Conservation (phyloP, 1,284 basidiomycete species). For the Austroboletus novae-zelandiae region DNA sequence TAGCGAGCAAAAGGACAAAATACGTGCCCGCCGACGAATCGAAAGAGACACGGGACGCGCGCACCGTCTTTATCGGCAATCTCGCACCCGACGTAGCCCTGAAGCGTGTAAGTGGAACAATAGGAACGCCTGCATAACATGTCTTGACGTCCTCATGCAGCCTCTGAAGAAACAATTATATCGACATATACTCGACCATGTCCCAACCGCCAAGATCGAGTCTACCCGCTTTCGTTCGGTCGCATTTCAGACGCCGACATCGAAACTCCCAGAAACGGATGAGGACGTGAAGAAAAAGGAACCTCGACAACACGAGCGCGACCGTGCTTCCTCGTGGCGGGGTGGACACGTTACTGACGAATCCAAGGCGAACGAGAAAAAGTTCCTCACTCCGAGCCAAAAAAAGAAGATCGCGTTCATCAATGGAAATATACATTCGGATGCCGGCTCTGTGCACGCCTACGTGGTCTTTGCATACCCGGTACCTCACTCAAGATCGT, state of each 20-base stretch:
- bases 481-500: conserved; percentile 40
- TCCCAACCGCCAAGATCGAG: conserved; percentile 78
- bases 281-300: conserved; percentile 27
- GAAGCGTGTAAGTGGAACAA: conserved; percentile 56
- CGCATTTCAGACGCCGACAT: conserved; percentile 79
- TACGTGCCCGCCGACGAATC: conserved; percentile 69
- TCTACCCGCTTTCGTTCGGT: conserved; percentile 90
- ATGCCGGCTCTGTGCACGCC: conserved; percentile 72
- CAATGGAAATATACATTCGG: conserved; percentile 81
- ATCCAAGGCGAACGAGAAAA: conserved; percentile 52
- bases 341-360: conserved; percentile 43
- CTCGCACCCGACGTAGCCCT: conserved; percentile 75
- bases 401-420: conserved; percentile 97
- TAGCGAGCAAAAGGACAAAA: conserved; percentile 31
- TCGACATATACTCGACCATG: conserved; percentile 66
- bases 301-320: conserved; percentile 50
- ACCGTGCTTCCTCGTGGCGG: conserved; percentile 71
- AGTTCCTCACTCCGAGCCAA: conserved; percentile 76
- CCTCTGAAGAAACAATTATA: conserved; percentile 64
- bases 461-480: conserved; percentile 87
- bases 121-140: background rate
- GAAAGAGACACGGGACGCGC: conserved; percentile 63
- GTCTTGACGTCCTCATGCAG: conserved; percentile 34
- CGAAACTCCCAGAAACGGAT: conserved; percentile 51
- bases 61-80: conserved; percentile 95